Evolutionary conservation across 2,329 filamentous ascomycete genomes (phyloP).

Genomic region (Leptoxyphium fumago): DNA sequence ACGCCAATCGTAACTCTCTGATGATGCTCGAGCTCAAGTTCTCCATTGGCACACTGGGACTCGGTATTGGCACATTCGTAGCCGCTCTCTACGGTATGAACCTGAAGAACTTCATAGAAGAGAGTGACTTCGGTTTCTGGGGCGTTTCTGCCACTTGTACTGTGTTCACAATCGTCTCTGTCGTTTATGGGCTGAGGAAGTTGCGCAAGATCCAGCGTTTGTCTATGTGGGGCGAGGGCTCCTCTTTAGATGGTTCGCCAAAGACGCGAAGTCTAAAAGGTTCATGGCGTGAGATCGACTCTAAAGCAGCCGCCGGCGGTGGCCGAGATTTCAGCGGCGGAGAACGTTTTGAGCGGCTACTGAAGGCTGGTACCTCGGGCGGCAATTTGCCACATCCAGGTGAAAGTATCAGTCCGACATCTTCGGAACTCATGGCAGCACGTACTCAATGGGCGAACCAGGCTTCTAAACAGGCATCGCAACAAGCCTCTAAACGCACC

Average conservation of each 20-base stretch:
- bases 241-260: conserved; percentile 9
- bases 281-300: background rate
- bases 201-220: conserved; percentile 76
- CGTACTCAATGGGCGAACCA: too few species aligned
- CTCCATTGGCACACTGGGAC: conserved; percentile 84
- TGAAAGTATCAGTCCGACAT: too few species aligned
- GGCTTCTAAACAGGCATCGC: too few species aligned
- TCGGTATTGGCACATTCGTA: conserved; percentile 86
- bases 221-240: conserved; percentile 61
- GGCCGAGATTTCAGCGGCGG: background rate
- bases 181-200: conserved; percentile 69
- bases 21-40: conserved; percentile 97
- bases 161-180: conserved; percentile 60
- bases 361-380: background rate
- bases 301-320: background rate
- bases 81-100: conserved; percentile 99
- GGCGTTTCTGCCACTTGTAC: conserved; percentile 58
- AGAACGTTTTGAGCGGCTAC: background rate
- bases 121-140: conserved; percentile 73
- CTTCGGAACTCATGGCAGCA: too few species aligned
- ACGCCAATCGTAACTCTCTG: conserved; percentile 93
- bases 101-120: conserved; percentile 95
- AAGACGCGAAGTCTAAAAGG: background rate
- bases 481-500: too few species aligned
- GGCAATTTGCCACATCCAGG: too few species aligned